Evolutionary conservation across 2,329 filamentous ascomycete species (phyloP), one percentile per base, ranked within the genome.

Genomic region (Ceratocystis cacaofunesta): DNA sequence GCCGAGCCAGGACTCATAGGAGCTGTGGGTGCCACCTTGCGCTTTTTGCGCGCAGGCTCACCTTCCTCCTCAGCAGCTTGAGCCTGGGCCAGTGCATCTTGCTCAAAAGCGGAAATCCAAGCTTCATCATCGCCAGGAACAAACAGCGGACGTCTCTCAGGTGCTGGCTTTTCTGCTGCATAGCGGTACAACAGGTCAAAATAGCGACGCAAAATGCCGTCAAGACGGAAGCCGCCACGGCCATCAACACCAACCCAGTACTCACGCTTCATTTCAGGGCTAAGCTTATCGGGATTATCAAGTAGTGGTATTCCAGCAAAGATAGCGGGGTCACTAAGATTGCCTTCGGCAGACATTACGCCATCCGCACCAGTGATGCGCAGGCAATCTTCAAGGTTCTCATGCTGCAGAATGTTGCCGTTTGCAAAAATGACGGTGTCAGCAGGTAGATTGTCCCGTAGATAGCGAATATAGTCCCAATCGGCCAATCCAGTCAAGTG

Each of bases 371-470:
- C 91, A 0, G 94, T 99, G 3, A 81, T 89, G 62, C 85, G 82
- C 22, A 99, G 77, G 72, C 92, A 97, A 22, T 77, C 78, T 62
- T 87, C 82, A 10, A 99, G 78, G 73, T 99, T 92, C 0, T 80
- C 85, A 67, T 87, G 81, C 73, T 89, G 87, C 67, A 99, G 77
- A 44, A 96, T 87, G 72, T 99, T 99, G 12, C 94, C 94, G 74
- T 99, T 99, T 2, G 94, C 94, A 73, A 99, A 97, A 2, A 99
- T 84, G 28, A 99, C 94, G 6, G 91, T 95, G 61, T 96, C 91
- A 0, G 81, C 77, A 0, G 92, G 92, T 36, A 99, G 76, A 68
- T 87, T 88, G 10, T 96, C 89, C 61, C 94, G 81, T 69, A 99
- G 76, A 72, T 89, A 92, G 3, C 86, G 82, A 66, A 99, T 86